Conservation (phyloP, 2,329 filamentous ascomycete species). For the Trichoderma gracile region DNA sequence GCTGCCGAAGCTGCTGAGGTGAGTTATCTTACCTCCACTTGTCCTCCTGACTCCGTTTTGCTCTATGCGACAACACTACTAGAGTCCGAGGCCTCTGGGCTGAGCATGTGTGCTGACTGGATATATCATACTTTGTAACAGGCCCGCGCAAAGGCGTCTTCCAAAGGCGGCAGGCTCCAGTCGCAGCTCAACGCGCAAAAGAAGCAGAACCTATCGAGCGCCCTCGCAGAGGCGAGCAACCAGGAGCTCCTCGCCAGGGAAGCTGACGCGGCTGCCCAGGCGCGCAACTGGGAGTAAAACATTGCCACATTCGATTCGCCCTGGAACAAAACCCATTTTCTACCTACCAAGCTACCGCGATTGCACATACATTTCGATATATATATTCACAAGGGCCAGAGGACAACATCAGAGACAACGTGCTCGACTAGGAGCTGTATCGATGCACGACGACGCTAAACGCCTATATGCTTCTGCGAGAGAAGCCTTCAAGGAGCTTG, state of each 20-base stretch:
- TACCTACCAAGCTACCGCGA: not conserved
- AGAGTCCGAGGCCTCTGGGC: not conserved
- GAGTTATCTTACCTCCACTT: slow-evolving; percentile 34
- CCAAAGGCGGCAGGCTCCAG: slow-evolving; percentile 65
- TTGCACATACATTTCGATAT: too few species aligned
- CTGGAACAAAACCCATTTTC: too few species aligned
- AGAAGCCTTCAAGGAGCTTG: too few species aligned
- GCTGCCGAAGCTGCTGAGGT: slow-evolving; percentile 87
- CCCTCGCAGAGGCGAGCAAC: slow-evolving; percentile 66
- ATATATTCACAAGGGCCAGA: too few species aligned
- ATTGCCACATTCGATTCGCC: too few species aligned
- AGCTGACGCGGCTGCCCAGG: slow-evolving; percentile 58
- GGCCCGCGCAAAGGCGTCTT: slow-evolving; percentile 65
- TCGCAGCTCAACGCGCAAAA: slow-evolving; percentile 73
- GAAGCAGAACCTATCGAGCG: slow-evolving; percentile 67
- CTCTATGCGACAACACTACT: not conserved
- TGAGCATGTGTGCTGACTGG: not conserved
- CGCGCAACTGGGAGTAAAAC: slow-evolving; percentile 40
- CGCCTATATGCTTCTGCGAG: too few species aligned
- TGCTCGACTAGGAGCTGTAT: too few species aligned
- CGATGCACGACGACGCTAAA: too few species aligned
- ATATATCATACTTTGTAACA: not conserved
- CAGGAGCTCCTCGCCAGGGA: slow-evolving; percentile 67
- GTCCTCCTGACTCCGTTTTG: too few species aligned
- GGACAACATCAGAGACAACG: too few species aligned